Base-by-base conservation (phyloP, 257 asterid genomes). In the Apocynum venetum region DNA sequence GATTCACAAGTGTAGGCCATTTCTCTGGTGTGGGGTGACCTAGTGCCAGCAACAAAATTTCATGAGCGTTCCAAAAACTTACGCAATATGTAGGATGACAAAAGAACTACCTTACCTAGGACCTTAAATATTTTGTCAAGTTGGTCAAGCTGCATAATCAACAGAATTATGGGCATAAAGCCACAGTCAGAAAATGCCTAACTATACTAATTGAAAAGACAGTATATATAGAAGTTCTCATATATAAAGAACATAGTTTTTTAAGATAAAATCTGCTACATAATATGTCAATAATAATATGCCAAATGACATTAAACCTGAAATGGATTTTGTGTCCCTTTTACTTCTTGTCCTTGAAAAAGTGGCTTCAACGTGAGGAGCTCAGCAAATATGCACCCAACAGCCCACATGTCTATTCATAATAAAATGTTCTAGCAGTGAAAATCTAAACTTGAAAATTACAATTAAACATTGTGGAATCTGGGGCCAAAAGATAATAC, bases 301-400 rank as follows among this genome's bases (percentile, higher is more conserved):
- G 41, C 43, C 77, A 47, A 77, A 65, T 78, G 82, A 77, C 60
- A 63, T 61, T 72, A 76, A 74, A 93, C 99, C 95, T 93, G 99
- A 86, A 95, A 95, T 25, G 98, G 98, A 83, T 93, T 95, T 71
- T 96, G 93, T 0, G 97, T 90, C 78, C 93, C 97, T 90, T 95
- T 95, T 74, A 93, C 98, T 93, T 95, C 99, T 80, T 95, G 99
- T 81, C 99, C 99, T 95, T 95, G 99, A 83, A 95, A 95, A 71
- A 95, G 90, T 60, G 99, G 99, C 89, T 95, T 95, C 80, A 93
- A 87, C 78, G 98, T 91, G 84, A 95, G 87, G 81, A 95, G 99
- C 91, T 95, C 99, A 10, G 99, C 99, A 86, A 95, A 95, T 74
- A 95, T 95, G 91, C 99, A 95, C 84, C 99, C 99, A 83, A 95